A percentile compares a stretch with the other conserved stretches of the same genome.
phyloP scores from a whole-genome alignment of 805 yeast genomes.

The Ogataea methanolica region DNA sequence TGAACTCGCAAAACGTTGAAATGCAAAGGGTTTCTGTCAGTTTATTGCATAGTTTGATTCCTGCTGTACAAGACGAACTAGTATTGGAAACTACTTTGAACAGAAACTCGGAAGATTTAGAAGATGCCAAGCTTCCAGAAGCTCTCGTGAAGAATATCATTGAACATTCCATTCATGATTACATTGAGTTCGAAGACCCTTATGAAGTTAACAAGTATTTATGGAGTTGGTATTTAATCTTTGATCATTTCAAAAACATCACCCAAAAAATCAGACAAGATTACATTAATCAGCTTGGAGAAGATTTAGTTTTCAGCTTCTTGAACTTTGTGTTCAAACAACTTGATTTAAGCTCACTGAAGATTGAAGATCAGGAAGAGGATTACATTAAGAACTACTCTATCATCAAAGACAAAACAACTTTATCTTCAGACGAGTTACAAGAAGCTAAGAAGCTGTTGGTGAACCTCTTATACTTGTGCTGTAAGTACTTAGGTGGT shows the following conservation, averaged over 20 bases:
- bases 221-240: conserved; percentile 66
- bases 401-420: conserved; percentile 6
- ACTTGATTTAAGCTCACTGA: conserved; percentile 34
- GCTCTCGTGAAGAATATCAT: conserved; percentile 33
- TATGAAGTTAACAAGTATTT: conserved; percentile 39
- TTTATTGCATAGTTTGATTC: conserved; percentile 37
- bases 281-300: conserved; percentile 56
- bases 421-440: conserved; percentile 13
- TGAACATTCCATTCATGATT: conserved; percentile 29
- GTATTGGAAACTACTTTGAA: conserved; percentile 59
- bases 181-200: conserved; percentile 36
- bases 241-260: conserved; percentile 58
- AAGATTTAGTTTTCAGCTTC: conserved; percentile 43
- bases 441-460: conserved; percentile 37
- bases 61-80: conserved; percentile 48
- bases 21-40: conserved; percentile 42
- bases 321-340: conserved; percentile 52
- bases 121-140: conserved; percentile 36
- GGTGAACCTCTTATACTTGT: conserved; percentile 46
- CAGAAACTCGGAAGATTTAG: conserved; percentile 33
- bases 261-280: conserved; percentile 59
- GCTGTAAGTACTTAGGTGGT: conserved; percentile 54
- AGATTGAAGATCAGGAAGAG: conserved; percentile 19
- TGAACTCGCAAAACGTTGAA: conserved; percentile 24
- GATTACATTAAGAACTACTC: conserved; percentile 24